These are phyloP conservation scores for Alternaria sp. DNA, from an alignment of 2,329 filamentous ascomycete genomes.

Conservation along the genomic window DNA sequence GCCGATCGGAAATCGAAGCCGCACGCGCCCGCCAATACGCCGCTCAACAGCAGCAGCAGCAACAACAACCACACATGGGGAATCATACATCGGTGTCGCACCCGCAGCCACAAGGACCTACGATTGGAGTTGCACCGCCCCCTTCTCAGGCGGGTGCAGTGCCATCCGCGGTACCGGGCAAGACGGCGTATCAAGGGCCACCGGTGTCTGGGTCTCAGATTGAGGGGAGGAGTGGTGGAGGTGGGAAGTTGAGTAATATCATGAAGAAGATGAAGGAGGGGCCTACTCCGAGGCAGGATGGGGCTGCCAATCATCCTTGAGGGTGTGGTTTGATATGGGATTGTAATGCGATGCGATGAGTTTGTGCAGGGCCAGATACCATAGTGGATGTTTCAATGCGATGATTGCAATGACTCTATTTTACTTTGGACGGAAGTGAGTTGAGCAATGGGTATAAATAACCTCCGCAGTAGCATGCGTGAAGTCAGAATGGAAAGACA, in stretches of 20 bases:
- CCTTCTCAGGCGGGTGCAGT: background rate
- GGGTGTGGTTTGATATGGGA: background rate
- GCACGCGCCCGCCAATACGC: slow-evolving; percentile 15
- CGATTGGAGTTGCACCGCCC: background rate
- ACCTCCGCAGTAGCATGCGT: background rate
- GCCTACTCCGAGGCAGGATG: slow-evolving; percentile 19
- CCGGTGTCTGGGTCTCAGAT: slow-evolving; percentile 32
- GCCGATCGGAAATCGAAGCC: slow-evolving; percentile 41
- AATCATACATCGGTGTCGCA: slow-evolving; percentile 8
- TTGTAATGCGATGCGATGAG: background rate
- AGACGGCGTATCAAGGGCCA: slow-evolving; percentile 24
- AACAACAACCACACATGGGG: slow-evolving; percentile 3
- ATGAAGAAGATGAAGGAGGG: slow-evolving; percentile 45
- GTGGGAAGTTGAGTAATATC: slow-evolving; percentile 38
- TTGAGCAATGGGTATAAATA: background rate
- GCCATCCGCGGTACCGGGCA: slow-evolving; percentile 8
- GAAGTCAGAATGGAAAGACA: background rate
- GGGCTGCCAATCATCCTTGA: slow-evolving; percentile 1
- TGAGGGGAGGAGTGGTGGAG: slow-evolving; percentile 26
- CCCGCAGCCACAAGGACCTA: background rate
- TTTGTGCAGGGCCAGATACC: background rate
- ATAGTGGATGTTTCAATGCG: background rate
- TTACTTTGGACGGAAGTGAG: background rate
- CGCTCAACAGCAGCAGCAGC: background rate
- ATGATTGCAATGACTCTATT: background rate